Evolutionary conservation across 441 rosid species (phyloP), one percentile per base, ranked within the genome.

Genomic region (Erodium texanum): DNA sequence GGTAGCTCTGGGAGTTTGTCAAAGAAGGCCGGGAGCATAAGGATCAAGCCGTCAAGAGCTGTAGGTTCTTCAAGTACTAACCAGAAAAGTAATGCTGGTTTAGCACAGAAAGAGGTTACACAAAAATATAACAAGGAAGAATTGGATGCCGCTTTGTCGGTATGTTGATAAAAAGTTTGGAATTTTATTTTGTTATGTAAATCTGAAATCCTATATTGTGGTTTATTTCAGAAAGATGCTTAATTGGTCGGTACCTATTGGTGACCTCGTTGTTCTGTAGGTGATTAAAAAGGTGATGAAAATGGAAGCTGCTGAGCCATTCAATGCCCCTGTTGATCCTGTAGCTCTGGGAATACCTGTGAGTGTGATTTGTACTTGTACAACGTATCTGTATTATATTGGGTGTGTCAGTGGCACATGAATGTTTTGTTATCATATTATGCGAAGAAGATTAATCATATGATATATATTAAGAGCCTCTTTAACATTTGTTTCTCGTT

Each of bases 331-430:
- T 36, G 99, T 91, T 76, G 83, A 93, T 73, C 96, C 97, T 43
- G 90, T 87, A 81, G 97, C 98, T 82, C 81, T 95, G 69, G 98
- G 96, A 73, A 92, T 95, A 78, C 99, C 99, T 66, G 99, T 95
- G 83, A 90, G 96, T 80, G 9, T 67, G 63, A 59, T 59, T 59
- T 59, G 6, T 59, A 22, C 32, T 23, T 20, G 63, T 23, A 58
- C 24, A 20, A 20, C 20, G 62, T 56, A 7, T 18, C 23, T 56
- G 50, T 43, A 48, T 34, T 34, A 34, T 50, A 16, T n/a, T 14
- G 5, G 16, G 56, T 16, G 56, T 15, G 56, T n/a, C 56, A 50
- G 7, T 50, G 5, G 56, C 56, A 50, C 1, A 19, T 52, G 19
- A 52, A 15, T 59, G 16, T 22, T 59, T 10, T 24, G 4, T 20